Conservation (phyloP, 257 asterid genomes). For the Plantago major region DNA sequence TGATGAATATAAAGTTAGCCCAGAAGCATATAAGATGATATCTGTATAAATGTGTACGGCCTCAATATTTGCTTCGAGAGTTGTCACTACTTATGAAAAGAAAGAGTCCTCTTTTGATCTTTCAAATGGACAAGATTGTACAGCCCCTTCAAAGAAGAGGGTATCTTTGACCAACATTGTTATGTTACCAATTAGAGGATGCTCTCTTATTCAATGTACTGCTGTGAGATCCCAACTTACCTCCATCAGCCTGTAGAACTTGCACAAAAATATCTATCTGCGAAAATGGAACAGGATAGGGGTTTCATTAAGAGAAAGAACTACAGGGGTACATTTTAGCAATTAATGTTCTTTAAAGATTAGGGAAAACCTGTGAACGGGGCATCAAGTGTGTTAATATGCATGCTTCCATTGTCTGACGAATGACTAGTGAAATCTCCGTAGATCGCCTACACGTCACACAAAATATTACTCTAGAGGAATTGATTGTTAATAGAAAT, state of each 20-base stretch:
- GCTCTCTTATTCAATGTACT: no score
- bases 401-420: conserved; percentile 98
- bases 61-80: neutral
- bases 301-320: neutral
- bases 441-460: conserved; percentile 74
- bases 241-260: conserved; percentile 99
- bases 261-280: conserved; percentile 97
- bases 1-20: conserved; percentile 24
- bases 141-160: no score
- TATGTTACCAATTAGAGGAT: no score
- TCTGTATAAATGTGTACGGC: no score
- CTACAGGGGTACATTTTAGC: conserved; percentile 2
- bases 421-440: conserved; percentile 90
- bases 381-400: conserved; percentile 85
- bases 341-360: conserved; percentile 14
- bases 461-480: conserved; percentile 2
- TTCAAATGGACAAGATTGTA: no score
- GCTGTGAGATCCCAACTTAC: conserved; percentile 32
- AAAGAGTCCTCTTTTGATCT: no score
- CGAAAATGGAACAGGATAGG: conserved; percentile 16
- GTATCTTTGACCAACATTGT: no score
- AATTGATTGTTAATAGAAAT: no score
- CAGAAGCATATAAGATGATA: neutral
- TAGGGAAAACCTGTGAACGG: conserved; percentile 73
- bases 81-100: neutral